Evolutionary conservation across 139 green algal genomes (phyloP).

Genomic region (Zygnema cylindricum): DNA sequence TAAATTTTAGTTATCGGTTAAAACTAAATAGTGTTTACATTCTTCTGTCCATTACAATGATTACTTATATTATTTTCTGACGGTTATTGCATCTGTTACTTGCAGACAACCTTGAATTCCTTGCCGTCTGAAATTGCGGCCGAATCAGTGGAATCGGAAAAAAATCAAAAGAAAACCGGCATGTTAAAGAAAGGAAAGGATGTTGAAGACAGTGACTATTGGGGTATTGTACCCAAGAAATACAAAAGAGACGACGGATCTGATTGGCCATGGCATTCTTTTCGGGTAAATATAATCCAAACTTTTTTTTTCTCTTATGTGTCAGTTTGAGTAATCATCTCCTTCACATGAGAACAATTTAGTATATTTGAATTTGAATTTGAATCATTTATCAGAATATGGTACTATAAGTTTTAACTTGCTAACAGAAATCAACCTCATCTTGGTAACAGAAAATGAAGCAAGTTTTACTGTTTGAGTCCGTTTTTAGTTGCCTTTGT

Average conservation of each 20-base stretch:
- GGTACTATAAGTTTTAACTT: not conserved
- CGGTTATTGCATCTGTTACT: not conserved
- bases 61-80: not conserved
- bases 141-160: not conserved
- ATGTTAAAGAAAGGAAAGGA: not conserved
- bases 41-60: not conserved
- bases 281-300: conserved; percentile 29
- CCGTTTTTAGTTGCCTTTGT: not conserved
- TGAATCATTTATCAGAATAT: conserved; percentile 1
- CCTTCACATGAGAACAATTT: too few relatives aligned
- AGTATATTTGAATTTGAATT: too few relatives aligned
- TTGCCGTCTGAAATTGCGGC: not conserved
- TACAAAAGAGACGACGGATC: conserved; percentile 42
- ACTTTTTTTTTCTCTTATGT: not conserved
- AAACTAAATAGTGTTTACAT: not conserved
- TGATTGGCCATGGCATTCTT: conserved; percentile 50
- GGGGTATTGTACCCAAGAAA: conserved; percentile 49
- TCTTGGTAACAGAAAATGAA: not conserved
- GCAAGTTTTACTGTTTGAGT: not conserved
- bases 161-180: not conserved
- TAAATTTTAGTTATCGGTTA: not conserved
- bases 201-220: conserved; percentile 43
- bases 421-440: not conserved
- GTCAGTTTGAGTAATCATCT: too few relatives aligned
- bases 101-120: not conserved